These are phyloP conservation scores for Bremia lactucae DNA, from an alignment of 352 stramenopile species.

Conservation along the genomic window DNA sequence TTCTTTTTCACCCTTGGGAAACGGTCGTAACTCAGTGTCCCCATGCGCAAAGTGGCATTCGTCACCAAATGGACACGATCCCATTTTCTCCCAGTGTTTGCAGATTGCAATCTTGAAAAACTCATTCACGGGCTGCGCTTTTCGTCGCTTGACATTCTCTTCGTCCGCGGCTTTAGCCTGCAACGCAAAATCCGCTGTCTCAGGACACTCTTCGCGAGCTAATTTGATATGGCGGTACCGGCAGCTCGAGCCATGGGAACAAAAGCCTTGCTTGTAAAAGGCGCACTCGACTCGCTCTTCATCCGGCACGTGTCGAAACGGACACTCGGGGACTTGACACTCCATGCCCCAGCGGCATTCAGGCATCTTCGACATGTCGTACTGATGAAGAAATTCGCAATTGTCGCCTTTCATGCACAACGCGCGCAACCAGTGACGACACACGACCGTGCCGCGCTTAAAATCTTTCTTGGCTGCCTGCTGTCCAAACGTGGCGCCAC, in stretches of 20 bases:
- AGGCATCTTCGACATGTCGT: slow-evolving; percentile 95
- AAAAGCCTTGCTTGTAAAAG: slow-evolving; percentile 98
- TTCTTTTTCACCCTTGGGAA: slow-evolving; percentile 67
- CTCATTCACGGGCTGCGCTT: slow-evolving; percentile 89
- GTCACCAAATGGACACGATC: slow-evolving; percentile 92
- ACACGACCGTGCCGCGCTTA: slow-evolving; percentile 92
- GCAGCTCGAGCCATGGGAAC: slow-evolving; percentile 93
- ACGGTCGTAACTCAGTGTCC: slow-evolving; percentile 85
- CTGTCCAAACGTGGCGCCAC: slow-evolving; percentile 26
- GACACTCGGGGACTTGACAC: slow-evolving; percentile 94
- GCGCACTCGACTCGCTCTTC: slow-evolving; percentile 94
- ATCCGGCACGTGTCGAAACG: slow-evolving; percentile 93
- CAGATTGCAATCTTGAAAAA: slow-evolving; percentile 97
- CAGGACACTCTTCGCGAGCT: slow-evolving; percentile 86
- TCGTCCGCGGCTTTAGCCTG: slow-evolving; percentile 86
- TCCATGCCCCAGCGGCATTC: slow-evolving; percentile 94
- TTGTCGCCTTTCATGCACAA: slow-evolving; percentile 97
- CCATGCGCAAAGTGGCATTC: slow-evolving; percentile 96
- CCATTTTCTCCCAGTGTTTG: slow-evolving; percentile 94
- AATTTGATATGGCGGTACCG: slow-evolving; percentile 92
- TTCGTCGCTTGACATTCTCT: slow-evolving; percentile 81
- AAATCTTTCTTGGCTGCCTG: slow-evolving; percentile 69
- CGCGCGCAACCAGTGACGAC: slow-evolving; percentile 94
- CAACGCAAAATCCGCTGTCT: slow-evolving; percentile 91
- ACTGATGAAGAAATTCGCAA: slow-evolving; percentile 94